Percentiles rank a stretch among this genome's conserved stretches.
Evolutionary conservation across 305 asterid species (phyloP).

Genomic region (Fraxinus nigra): DNA sequence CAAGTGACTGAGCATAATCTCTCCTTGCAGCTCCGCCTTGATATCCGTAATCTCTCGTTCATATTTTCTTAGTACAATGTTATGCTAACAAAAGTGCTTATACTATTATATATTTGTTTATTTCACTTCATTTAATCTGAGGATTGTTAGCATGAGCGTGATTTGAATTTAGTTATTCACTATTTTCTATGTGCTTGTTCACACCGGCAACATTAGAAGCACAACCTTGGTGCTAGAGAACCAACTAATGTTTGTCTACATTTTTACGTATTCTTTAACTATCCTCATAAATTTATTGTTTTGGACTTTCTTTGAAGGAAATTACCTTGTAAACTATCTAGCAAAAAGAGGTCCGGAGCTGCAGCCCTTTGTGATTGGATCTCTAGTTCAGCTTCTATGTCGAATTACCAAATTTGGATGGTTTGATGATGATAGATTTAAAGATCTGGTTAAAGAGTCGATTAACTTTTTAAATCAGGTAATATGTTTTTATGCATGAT

Average conservation of each 20-base stretch:
- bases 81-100: neutral
- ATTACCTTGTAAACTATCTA: constrained; percentile 90
- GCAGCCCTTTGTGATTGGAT: constrained; percentile 91
- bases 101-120: neutral
- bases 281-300: constrained; percentile 35
- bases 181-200: neutral
- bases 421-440: constrained; percentile 93
- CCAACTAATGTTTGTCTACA: constrained; percentile 12
- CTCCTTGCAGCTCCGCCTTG: constrained; percentile 96
- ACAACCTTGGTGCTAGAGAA: constrained; percentile 19
- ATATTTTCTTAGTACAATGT: constrained; percentile 25
- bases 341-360: constrained; percentile 96
- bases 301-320: constrained; percentile 73
- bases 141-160: constrained; percentile 6
- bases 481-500: constrained; percentile 18
- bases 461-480: constrained; percentile 92
- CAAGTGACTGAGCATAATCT: constrained; percentile 98
- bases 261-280: constrained; percentile 8
- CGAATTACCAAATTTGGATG: constrained; percentile 98
- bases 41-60: constrained; percentile 74
- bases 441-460: constrained; percentile 87
- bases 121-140: constrained; percentile 11
- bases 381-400: constrained; percentile 84
- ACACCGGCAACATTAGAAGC: constrained; percentile 12
- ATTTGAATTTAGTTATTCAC: constrained; percentile 10